These are phyloP conservation scores for Trichoderma breve DNA, from an alignment of 2,329 filamentous ascomycete species.

Conservation along the genomic window DNA sequence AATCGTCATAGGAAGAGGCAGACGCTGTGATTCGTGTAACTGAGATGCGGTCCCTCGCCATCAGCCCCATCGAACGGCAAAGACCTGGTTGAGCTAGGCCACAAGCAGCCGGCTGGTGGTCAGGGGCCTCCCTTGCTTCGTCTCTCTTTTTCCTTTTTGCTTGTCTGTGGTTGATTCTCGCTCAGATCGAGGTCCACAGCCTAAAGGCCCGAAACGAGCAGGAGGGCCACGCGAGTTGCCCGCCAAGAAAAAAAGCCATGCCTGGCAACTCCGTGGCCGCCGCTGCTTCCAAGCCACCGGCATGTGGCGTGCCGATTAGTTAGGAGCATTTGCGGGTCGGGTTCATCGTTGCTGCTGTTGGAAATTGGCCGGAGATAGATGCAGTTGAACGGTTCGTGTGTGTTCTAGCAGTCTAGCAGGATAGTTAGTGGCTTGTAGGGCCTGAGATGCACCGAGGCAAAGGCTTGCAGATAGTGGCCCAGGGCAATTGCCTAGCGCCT, in stretches of 20 bases:
- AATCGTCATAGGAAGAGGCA: conserved; percentile 6
- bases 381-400: not conserved
- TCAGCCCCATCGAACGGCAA: not conserved
- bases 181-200: not conserved
- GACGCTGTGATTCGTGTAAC: conserved; percentile 3
- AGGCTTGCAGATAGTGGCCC: not conserved
- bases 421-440: not conserved
- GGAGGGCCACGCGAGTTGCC: not conserved
- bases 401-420: no score
- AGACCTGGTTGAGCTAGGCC: conserved; percentile 9
- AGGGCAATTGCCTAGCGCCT: not conserved
- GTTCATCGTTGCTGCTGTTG: not conserved
- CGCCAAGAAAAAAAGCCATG: not conserved
- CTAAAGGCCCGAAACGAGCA: conserved; percentile 15
- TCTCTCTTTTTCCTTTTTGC: not conserved
- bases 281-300: conserved; percentile 6
- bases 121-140: not conserved
- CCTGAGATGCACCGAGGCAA: not conserved
- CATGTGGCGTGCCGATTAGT: conserved; percentile 11
- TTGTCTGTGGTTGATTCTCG: not conserved
- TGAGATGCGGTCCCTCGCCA: conserved; percentile 8
- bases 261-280: conserved; percentile 11
- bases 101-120: not conserved
- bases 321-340: conserved; percentile 2
- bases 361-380: conserved; percentile 19